Conservation (phyloP, 2,329 filamentous ascomycete genomes). For the Nothophoma quercina region DNA sequence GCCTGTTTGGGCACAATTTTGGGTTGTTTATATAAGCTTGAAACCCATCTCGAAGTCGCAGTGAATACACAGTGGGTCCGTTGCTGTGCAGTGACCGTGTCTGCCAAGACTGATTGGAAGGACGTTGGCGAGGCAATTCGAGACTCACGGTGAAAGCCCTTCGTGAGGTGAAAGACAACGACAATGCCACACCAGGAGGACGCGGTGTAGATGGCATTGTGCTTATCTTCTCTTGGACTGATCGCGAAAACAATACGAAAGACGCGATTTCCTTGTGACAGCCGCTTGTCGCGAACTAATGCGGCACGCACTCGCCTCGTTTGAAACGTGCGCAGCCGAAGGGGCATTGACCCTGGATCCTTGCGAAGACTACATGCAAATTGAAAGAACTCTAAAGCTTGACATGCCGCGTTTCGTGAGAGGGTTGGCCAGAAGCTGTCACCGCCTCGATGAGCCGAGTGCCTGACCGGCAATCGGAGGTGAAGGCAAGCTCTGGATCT, state of each 20-base stretch:
- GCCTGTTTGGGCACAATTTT: background rate
- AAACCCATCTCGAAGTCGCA: background rate
- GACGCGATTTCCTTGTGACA: conserved; percentile 17
- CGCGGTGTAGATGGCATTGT: conserved; percentile 4
- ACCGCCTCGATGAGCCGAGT: background rate
- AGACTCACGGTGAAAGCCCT: conserved; percentile 2
- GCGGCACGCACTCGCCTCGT: conserved; percentile 7
- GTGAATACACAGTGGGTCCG: background rate
- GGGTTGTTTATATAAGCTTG: conserved; percentile 1
- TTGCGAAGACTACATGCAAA: background rate
- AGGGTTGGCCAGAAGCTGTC: background rate
- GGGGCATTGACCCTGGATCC: conserved; percentile 10
- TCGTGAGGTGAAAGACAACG: background rate
- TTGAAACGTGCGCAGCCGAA: conserved; percentile 13
- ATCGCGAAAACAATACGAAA: background rate
- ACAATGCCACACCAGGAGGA: background rate
- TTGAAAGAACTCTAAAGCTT: background rate
- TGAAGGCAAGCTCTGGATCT: background rate
- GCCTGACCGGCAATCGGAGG: background rate
- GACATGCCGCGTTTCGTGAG: background rate
- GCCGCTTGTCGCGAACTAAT: conserved; percentile 12
- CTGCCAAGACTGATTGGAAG: background rate
- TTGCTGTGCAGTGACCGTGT: background rate
- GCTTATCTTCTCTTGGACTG: conserved; percentile 3
- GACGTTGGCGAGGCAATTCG: background rate